These are phyloP conservation scores for Pseudogymnoascus sp. DNA, from an alignment of 2,329 filamentous ascomycete species.

Conservation along the genomic window DNA sequence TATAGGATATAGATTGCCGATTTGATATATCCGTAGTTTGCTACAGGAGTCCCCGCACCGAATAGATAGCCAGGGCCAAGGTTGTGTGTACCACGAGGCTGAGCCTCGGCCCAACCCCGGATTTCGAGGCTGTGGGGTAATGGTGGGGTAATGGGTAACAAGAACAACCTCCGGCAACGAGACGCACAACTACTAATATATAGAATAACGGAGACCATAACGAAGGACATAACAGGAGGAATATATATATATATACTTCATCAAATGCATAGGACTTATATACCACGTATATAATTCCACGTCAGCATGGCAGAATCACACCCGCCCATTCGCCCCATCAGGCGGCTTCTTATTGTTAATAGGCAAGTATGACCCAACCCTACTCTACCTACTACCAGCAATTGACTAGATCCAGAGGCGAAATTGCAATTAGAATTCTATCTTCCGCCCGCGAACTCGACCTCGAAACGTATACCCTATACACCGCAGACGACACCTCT, in stretches of 20 bases:
- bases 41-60: neutral
- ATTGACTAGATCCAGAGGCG: constrained; percentile 40
- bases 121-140: neutral
- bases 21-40: neutral
- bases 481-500: constrained; percentile 47
- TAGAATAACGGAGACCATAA: neutral
- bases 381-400: neutral
- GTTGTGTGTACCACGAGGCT: neutral
- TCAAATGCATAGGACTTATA: neutral
- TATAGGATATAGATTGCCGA: neutral
- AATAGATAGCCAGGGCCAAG: neutral
- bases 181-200: neutral
- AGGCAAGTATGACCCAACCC: constrained; percentile 32
- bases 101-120: neutral
- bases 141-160: neutral
- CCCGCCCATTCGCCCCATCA: constrained; percentile 31
- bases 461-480: constrained; percentile 50
- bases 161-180: neutral
- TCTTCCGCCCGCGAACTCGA: constrained; percentile 52
- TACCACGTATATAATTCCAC: neutral
- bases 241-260: neutral
- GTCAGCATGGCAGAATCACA: neutral
- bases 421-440: constrained; percentile 57
- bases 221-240: neutral
- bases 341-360: constrained; percentile 47